A percentile compares a stretch with the other conserved stretches of the same genome.
Conservation (phyloP, 2,329 filamentous ascomycete genomes). For the Colletotrichum sp. region DNA sequence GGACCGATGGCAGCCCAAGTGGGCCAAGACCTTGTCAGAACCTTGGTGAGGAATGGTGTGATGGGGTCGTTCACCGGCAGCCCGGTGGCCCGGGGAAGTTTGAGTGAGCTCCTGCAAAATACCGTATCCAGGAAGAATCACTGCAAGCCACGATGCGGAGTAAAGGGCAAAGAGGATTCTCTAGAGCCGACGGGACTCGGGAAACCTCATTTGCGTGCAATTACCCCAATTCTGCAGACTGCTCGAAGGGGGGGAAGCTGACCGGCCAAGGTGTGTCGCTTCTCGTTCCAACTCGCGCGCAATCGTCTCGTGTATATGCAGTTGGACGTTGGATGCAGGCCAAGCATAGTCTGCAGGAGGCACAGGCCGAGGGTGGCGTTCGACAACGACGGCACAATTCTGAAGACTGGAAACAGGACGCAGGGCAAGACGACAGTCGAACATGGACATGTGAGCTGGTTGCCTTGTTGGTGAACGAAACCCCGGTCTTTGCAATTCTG, state of each 20-base stretch:
- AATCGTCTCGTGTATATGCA: background rate
- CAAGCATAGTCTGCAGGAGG: slow-evolving; percentile 10
- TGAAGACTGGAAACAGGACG: background rate
- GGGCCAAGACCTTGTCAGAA: background rate
- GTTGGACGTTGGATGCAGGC: slow-evolving; percentile 5
- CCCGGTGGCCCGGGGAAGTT: background rate
- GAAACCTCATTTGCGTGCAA: slow-evolving; percentile 3
- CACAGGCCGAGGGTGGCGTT: slow-evolving; percentile 9
- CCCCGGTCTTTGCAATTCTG: background rate
- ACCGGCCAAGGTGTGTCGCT: background rate
- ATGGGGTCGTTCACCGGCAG: background rate
- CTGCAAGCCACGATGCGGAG: background rate
- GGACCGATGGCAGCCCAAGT: background rate
- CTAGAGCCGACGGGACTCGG: background rate
- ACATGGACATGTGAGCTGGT: background rate
- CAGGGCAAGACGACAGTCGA: background rate
- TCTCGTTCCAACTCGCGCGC: background rate
- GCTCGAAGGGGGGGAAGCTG: background rate
- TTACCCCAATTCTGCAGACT: background rate
- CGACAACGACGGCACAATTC: background rate
- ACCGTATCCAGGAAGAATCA: background rate
- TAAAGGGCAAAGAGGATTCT: background rate
- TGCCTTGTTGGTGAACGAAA: background rate
- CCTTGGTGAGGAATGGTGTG: background rate
- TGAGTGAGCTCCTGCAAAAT: background rate